phyloP scores from a whole-genome alignment of 257 asterid species.

The Nicotiana tomentosiformis region DNA sequence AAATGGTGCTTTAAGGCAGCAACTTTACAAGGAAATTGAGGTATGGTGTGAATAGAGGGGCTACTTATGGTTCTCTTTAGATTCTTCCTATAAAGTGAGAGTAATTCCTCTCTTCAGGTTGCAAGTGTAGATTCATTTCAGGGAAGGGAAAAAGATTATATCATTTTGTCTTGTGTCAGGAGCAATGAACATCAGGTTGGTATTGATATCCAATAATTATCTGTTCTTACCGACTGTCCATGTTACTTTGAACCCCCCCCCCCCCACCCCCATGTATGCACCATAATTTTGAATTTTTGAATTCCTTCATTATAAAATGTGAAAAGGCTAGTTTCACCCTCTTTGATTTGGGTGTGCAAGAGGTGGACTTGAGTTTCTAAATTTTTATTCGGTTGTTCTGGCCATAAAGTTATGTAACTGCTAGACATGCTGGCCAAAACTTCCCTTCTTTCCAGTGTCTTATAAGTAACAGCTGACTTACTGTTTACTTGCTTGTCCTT shows the following conservation, averaged over 20 bases:
- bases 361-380: not conserved
- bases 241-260: not conserved
- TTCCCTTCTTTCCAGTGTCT: not conserved
- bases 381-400: not conserved
- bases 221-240: not conserved
- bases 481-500: slow-evolving; percentile 12
- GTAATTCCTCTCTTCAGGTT: slow-evolving; percentile 49
- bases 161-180: slow-evolving; percentile 94
- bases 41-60: slow-evolving; percentile 25
- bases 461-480: not conserved
- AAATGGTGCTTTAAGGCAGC: slow-evolving; percentile 93
- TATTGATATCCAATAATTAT: slow-evolving; percentile 3
- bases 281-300: not conserved
- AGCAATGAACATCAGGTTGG: slow-evolving; percentile 97
- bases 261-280: not conserved
- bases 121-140: slow-evolving; percentile 99
- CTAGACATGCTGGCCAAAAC: not conserved
- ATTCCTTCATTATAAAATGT: not conserved
- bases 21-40: slow-evolving; percentile 97
- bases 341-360: not conserved
- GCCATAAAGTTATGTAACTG: not conserved
- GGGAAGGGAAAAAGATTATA: slow-evolving; percentile 97
- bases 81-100: not conserved
- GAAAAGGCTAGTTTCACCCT: not conserved
- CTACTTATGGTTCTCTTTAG: not conserved